These are phyloP conservation scores for Populus tomentosa DNA, from an alignment of 441 rosid genomes.

Conservation along the genomic window DNA sequence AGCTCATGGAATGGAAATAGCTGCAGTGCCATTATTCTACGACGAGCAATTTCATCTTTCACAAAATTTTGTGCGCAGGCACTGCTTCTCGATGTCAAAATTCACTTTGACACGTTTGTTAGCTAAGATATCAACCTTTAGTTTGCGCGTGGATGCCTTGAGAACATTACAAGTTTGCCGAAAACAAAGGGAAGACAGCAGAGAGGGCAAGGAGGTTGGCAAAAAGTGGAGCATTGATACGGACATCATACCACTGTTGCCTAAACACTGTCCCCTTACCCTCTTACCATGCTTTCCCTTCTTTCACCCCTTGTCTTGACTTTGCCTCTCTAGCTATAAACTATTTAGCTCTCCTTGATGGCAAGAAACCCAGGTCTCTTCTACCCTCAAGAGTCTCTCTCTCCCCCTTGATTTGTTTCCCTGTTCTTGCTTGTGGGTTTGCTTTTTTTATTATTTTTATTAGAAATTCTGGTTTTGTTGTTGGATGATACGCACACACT, in stretches of 20 bases:
- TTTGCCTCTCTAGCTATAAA: background rate
- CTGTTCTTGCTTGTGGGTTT: background rate
- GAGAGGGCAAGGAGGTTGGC: conserved; percentile 39
- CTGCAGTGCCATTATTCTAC: background rate
- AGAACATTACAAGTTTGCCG: no score
- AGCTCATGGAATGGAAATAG: background rate
- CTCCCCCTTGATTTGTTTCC: background rate
- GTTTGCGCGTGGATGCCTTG: background rate
- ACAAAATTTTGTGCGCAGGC: background rate
- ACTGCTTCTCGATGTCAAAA: background rate
- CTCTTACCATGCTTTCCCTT: background rate
- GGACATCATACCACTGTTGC: conserved; percentile 23
- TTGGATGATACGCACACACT: background rate
- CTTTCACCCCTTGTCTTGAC: background rate
- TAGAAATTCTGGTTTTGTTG: conserved; percentile 7
- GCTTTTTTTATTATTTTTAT: background rate
- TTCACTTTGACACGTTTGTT: background rate
- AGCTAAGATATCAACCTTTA: background rate
- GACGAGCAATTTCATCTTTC: background rate
- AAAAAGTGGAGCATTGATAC: conserved; percentile 26
- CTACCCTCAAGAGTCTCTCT: background rate
- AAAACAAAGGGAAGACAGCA: conserved; percentile 4
- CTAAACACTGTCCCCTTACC: conserved; percentile 19
- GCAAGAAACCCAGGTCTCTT: conserved; percentile 20
- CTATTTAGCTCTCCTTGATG: background rate